Conservation (phyloP, 225 moss, liverwort and hornwort genomes). For the Antitrichia curtipendula region DNA sequence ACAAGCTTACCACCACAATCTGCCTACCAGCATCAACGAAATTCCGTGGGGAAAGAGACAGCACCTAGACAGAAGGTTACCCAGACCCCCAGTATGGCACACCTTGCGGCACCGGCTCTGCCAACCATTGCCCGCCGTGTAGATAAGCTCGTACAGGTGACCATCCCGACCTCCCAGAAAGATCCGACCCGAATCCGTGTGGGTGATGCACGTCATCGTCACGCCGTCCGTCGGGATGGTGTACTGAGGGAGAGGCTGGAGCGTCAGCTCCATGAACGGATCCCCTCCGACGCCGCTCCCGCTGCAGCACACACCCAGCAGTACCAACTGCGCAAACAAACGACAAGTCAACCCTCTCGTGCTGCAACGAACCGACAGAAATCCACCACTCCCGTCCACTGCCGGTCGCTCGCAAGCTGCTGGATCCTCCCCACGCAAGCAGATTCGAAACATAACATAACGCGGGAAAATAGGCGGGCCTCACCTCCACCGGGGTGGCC, state of each 20-base stretch:
- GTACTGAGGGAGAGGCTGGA: constrained; percentile 88
- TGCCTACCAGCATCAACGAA: constrained; percentile 1
- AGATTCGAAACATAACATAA: neutral
- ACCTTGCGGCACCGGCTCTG: constrained; percentile 96
- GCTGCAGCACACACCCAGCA: constrained; percentile 97
- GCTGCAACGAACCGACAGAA: neutral
- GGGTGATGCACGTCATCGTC: constrained; percentile 85
- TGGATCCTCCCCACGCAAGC: neutral
- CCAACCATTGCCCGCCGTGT: constrained; percentile 85
- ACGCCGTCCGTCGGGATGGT: constrained; percentile 94
- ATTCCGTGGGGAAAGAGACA: constrained; percentile 13
- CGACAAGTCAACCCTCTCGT: neutral
- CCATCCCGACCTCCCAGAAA: constrained; percentile 96
- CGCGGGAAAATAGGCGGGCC: neutral
- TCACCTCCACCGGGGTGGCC: constrained; percentile 92
- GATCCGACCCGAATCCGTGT: constrained; percentile 77
- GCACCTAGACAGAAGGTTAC: constrained; percentile 95
- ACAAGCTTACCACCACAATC: neutral
- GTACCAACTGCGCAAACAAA: constrained; percentile 75
- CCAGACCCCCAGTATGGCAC: constrained; percentile 92
- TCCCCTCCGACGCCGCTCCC: constrained; percentile 72
- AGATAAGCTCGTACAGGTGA: constrained; percentile 91
- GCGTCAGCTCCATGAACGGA: constrained; percentile 77
- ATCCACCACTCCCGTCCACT: neutral
- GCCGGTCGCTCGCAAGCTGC: neutral